Percentiles rank a stretch among this genome's conserved stretches.
Evolutionary conservation across 1,284 basidiomycete species (phyloP).

Genomic region (Lentinula novae-zelandiae): DNA sequence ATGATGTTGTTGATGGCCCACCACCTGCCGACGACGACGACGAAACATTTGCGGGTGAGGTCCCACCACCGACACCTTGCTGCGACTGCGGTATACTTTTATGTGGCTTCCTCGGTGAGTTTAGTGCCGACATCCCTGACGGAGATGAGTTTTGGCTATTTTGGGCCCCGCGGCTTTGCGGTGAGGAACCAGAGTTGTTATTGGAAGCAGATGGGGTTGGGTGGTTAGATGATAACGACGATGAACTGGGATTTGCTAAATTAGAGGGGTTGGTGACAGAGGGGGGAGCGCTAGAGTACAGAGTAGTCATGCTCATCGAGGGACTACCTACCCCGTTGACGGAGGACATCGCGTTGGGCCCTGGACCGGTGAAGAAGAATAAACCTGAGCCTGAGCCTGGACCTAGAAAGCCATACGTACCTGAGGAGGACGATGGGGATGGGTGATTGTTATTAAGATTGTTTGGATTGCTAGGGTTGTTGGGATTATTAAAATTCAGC

Average conservation of each 20-base stretch:
- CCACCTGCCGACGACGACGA: too few relatives aligned
- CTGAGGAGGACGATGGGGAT: conserved; percentile 13
- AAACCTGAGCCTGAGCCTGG: neutral
- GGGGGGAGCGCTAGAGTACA: neutral
- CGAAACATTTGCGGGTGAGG: neutral
- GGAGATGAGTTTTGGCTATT: neutral
- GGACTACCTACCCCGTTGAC: conserved; percentile 24
- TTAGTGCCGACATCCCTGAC: neutral
- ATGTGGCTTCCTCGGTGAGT: neutral
- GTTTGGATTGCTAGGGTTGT: neutral
- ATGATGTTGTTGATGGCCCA: too few relatives aligned
- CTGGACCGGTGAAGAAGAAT: neutral
- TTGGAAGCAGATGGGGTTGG: neutral
- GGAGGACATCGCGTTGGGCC: conserved; percentile 6
- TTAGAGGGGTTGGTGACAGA: conserved; percentile 33
- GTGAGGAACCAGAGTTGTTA: neutral
- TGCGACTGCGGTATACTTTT: neutral
- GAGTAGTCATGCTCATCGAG: neutral
- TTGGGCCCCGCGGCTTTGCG: neutral
- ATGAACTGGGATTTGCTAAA: neutral
- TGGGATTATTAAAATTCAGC: neutral
- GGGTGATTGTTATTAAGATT: conserved; percentile 15
- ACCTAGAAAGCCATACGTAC: conserved; percentile 13
- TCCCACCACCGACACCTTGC: neutral
- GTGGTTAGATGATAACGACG: neutral